Evolutionary conservation across 768 basidiomycete genomes (phyloP).

Genomic region (Cantharellus anzutake): DNA sequence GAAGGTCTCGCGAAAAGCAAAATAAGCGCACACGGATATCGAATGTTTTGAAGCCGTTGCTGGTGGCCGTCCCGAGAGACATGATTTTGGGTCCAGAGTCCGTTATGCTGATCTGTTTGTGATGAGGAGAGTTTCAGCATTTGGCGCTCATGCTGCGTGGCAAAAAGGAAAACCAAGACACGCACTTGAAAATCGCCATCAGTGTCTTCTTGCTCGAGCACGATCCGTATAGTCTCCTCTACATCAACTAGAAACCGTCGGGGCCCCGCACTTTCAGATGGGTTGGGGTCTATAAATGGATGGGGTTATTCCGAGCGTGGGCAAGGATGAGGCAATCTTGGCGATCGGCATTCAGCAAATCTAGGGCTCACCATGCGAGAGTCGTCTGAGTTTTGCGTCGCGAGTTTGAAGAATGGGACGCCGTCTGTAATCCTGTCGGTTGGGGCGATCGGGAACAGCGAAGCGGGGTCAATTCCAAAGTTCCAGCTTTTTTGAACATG

Average conservation of each 20-base stretch:
- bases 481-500: too few species aligned
- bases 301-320: not conserved
- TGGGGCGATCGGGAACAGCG: not conserved
- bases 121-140: constrained; percentile 1
- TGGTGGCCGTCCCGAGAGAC: constrained; percentile 87
- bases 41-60: constrained; percentile 95
- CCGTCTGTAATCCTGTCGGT: constrained; percentile 22
- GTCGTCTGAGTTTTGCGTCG: constrained; percentile 40
- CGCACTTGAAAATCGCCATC: constrained; percentile 76
- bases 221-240: constrained; percentile 90
- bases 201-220: constrained; percentile 95
- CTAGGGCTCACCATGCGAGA: constrained; percentile 47
- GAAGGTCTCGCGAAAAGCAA: not conserved
- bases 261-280: constrained; percentile 32
- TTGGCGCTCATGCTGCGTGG: not conserved
- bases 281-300: constrained; percentile 43
- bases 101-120: constrained; percentile 57
- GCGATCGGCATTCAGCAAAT: not conserved
- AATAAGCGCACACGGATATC: constrained; percentile 57
- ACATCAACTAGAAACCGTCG: constrained; percentile 92
- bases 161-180: not conserved
- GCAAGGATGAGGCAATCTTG: not conserved
- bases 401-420: constrained; percentile 59
- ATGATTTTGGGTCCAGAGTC: constrained; percentile 95
- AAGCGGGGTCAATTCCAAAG: not conserved